Evolutionary conservation across 495 filamentous ascomycete species (phyloP).

Genomic region (Trichoderma asperelloides): DNA sequence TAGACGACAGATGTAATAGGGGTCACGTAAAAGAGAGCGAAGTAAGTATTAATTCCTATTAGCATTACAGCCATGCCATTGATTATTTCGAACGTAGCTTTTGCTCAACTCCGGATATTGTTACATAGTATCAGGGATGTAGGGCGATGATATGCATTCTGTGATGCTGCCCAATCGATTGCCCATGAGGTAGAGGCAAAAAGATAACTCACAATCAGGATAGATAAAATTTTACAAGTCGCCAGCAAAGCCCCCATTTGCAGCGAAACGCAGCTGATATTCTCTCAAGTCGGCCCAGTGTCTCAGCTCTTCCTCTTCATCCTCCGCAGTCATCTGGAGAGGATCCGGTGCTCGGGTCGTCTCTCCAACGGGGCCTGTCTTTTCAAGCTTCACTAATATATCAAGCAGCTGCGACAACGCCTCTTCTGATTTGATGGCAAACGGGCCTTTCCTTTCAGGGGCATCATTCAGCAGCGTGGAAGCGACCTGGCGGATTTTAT

Average conservation of each 20-base stretch:
- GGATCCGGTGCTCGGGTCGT: neutral
- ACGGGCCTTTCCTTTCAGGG: conserved; percentile 44
- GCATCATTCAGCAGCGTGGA: conserved; percentile 60
- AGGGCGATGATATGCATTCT: no score
- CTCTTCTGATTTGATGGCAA: conserved; percentile 51
- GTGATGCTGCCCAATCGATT: no score
- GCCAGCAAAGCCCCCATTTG: neutral
- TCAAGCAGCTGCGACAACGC: conserved; percentile 60
- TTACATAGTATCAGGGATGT: no score
- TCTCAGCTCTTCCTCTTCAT: conserved; percentile 63
- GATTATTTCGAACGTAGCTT: no score
- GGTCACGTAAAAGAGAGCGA: no score
- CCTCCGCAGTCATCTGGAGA: conserved; percentile 32
- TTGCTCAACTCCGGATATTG: no score
- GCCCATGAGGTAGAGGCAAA: no score
- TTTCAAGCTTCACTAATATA: conserved; percentile 62
- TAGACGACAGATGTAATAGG: no score
- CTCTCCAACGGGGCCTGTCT: conserved; percentile 27
- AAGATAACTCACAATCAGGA: no score
- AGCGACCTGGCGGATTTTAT: conserved; percentile 67
- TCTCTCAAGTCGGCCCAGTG: conserved; percentile 68
- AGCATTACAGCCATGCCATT: no score
- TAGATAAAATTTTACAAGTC: neutral
- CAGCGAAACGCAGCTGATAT: conserved; percentile 56
- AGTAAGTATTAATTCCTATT: no score